Evolutionary conservation across 176 grass and related monocot genomes (phyloP).

Genomic region (Triticum timopheevii): DNA sequence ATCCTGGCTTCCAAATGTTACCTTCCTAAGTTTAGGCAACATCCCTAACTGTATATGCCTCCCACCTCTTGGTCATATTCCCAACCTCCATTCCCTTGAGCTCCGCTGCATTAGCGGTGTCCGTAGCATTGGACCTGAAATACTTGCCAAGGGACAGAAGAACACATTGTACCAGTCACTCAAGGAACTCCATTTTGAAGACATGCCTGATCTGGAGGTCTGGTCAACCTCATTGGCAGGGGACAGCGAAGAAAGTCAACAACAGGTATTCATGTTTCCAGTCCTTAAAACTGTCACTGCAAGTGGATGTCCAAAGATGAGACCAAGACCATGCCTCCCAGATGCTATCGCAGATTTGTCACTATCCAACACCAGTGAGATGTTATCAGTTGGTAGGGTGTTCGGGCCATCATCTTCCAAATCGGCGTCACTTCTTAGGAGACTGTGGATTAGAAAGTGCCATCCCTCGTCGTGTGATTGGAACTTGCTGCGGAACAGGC

Average conservation of each 20-base stretch:
- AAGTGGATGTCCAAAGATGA: slow-evolving; percentile 44
- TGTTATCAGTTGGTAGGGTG: slow-evolving; percentile 16
- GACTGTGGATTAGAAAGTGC: slow-evolving; percentile 48
- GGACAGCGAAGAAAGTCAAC: neutral
- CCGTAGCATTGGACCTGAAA: slow-evolving; percentile 28
- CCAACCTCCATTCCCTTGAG: slow-evolving; percentile 39
- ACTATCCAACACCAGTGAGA: slow-evolving; percentile 34
- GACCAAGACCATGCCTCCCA: slow-evolving; percentile 30
- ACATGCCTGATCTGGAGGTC: slow-evolving; percentile 46
- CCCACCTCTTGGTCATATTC: slow-evolving; percentile 42
- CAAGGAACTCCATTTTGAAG: slow-evolving; percentile 50
- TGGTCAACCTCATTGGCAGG: slow-evolving; percentile 37
- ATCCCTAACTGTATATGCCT: slow-evolving; percentile 44
- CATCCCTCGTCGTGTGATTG: slow-evolving; percentile 26
- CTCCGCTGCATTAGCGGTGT: slow-evolving; percentile 42
- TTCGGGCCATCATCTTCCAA: neutral
- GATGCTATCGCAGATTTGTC: slow-evolving; percentile 43
- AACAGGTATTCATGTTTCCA: slow-evolving; percentile 38
- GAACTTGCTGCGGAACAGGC: slow-evolving; percentile 26
- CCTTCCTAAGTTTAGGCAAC: slow-evolving; percentile 47
- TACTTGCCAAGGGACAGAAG: slow-evolving; percentile 1
- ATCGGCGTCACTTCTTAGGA: slow-evolving; percentile 32
- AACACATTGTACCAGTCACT: slow-evolving; percentile 41
- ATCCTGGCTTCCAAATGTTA: slow-evolving; percentile 39
- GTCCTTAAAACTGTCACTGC: slow-evolving; percentile 36